Evolutionary conservation across 202 grass and related monocot genomes (phyloP).

Genomic region (Setaria italica): DNA sequence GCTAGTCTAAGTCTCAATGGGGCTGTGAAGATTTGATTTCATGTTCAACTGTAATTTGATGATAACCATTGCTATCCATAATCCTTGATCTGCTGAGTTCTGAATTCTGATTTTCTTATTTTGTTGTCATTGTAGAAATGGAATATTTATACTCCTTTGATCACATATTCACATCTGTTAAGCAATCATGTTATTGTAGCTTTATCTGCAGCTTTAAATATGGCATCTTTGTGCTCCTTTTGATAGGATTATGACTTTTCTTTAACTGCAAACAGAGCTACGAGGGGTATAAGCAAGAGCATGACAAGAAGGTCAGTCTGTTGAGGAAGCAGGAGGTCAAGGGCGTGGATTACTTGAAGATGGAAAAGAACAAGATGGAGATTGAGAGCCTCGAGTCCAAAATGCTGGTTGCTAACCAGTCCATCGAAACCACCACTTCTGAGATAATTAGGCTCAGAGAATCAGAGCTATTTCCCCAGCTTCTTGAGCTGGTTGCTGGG

Average conservation of each 20-base stretch:
- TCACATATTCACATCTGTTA: not conserved
- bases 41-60: not conserved
- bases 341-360: conserved; percentile 90
- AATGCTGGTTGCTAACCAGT: conserved; percentile 93
- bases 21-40: not conserved
- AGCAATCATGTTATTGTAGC: conserved; percentile 23
- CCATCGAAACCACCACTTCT: conserved; percentile 92
- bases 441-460: conserved; percentile 95
- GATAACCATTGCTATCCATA: not conserved
- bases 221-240: conserved; percentile 24
- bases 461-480: conserved; percentile 92
- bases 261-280: conserved; percentile 62
- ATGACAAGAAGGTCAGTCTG: conserved; percentile 82
- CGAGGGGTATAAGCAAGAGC: conserved; percentile 81
- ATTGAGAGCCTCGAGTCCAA: conserved; percentile 96
- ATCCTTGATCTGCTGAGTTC: not conserved
- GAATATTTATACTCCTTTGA: not conserved
- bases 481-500: conserved; percentile 90
- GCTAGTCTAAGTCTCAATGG: conserved; percentile 2
- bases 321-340: conserved; percentile 89
- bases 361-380: conserved; percentile 98
- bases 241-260: conserved; percentile 22
- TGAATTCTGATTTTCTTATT: not conserved
- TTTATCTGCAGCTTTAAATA: conserved; percentile 38
- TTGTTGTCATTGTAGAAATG: not conserved